A percentile compares a stretch with the other conserved stretches of the same genome.
phyloP scores from a whole-genome alignment of 495 filamentous ascomycete genomes.

The Hypoxylon lenormandii region DNA sequence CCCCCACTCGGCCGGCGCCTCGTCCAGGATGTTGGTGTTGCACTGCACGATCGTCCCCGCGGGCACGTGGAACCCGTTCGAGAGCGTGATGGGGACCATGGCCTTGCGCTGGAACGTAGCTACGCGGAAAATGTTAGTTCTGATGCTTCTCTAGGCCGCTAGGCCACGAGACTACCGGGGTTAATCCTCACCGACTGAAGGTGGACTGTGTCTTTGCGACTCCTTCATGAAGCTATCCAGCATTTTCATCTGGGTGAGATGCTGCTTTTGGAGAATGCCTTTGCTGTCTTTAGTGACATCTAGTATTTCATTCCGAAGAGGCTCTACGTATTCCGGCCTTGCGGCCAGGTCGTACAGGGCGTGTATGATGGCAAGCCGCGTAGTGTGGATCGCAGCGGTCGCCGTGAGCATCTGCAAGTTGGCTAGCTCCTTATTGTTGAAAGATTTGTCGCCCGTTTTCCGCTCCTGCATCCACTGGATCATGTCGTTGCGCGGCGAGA shows the following conservation, averaged over 20 bases:
- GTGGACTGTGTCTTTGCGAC: slow-evolving; percentile 55
- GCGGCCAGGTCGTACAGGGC: slow-evolving; percentile 61
- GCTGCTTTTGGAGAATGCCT: slow-evolving; percentile 52
- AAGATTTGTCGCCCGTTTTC: slow-evolving; percentile 43
- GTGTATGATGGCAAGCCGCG: slow-evolving; percentile 47
- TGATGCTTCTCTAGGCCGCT: background rate
- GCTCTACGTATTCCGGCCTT: slow-evolving; percentile 60
- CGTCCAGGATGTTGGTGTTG: slow-evolving; percentile 48
- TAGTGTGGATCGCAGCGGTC: slow-evolving; percentile 54
- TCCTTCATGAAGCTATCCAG: slow-evolving; percentile 69
- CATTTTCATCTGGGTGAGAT: slow-evolving; percentile 59
- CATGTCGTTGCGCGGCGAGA: slow-evolving; percentile 39
- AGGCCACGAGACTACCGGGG: slow-evolving; percentile 10
- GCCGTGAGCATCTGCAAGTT: slow-evolving; percentile 49
- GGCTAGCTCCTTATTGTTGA: slow-evolving; percentile 44
- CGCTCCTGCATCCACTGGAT: slow-evolving; percentile 49
- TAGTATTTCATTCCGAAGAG: slow-evolving; percentile 62
- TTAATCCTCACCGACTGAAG: slow-evolving; percentile 51
- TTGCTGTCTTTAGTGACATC: slow-evolving; percentile 52
- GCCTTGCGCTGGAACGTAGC: slow-evolving; percentile 52
- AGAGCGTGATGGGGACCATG: slow-evolving; percentile 52
- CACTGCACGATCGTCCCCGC: slow-evolving; percentile 48
- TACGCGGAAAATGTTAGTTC: slow-evolving; percentile 21
- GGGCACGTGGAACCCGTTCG: slow-evolving; percentile 55
- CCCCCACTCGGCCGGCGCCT: slow-evolving; percentile 46